Conservation (phyloP, 2,329 filamentous ascomycete genomes). For the Sclerotinia subarctica region DNA sequence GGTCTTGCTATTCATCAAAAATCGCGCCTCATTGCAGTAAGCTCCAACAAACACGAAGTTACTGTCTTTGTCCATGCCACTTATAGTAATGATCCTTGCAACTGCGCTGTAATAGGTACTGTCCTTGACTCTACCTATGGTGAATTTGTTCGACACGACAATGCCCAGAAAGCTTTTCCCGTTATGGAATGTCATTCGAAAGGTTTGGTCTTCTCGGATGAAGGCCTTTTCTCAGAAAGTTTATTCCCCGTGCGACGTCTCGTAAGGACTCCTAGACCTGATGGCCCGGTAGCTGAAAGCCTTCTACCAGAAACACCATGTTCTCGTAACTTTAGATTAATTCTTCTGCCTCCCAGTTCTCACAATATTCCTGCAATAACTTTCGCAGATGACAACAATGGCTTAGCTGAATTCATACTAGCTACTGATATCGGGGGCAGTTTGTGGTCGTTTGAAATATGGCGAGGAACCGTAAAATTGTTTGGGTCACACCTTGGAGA, state of each 20-base stretch:
- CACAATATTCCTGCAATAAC: conserved; percentile 36
- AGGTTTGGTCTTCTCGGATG: not conserved
- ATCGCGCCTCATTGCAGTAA: conserved; percentile 82
- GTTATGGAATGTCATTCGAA: not conserved
- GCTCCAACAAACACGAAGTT: conserved; percentile 65
- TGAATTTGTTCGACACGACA: not conserved
- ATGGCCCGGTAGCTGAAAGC: not conserved
- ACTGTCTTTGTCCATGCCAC: conserved; percentile 45
- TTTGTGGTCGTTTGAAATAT: conserved; percentile 20
- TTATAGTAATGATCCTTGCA: not conserved
- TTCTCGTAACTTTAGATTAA: conserved; percentile 23
- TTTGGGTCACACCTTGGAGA: not conserved
- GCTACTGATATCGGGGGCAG: conserved; percentile 34
- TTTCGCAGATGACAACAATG: conserved; percentile 29
- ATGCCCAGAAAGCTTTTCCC: not conserved
- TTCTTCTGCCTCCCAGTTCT: conserved; percentile 18
- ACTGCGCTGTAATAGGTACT: not conserved
- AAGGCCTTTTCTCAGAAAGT: not conserved
- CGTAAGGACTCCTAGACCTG: too few relatives aligned
- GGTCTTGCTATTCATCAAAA: conserved; percentile 56
- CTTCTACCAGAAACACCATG: conserved; percentile 1
- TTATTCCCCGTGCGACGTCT: not conserved
- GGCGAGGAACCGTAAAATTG: not conserved
- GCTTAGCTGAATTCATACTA: conserved; percentile 29
- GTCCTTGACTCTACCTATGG: not conserved